Percentiles rank a stretch among this genome's conserved stretches.
These are phyloP conservation scores for Leishmania arabica DNA, from an alignment of 208 protist species.

Conservation along the genomic window DNA sequence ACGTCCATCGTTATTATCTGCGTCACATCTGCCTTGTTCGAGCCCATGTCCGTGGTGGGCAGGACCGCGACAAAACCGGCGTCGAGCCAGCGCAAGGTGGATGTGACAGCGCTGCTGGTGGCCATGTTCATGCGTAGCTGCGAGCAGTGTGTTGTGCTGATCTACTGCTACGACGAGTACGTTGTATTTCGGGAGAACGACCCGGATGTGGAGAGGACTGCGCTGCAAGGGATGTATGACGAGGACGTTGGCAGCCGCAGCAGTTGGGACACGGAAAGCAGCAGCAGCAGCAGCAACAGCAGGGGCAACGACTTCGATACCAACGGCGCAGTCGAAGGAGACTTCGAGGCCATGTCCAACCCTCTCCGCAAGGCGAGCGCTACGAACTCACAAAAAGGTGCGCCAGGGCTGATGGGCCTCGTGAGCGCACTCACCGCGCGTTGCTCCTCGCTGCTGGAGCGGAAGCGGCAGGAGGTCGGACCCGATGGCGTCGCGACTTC, in stretches of 20 bases:
- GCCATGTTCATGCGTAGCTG: constrained; percentile 89
- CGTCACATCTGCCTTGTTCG: constrained; percentile 34
- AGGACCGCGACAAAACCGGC: constrained; percentile 22
- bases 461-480: constrained; percentile 9
- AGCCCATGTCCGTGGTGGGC: constrained; percentile 31
- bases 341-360: neutral
- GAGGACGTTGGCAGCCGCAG: constrained; percentile 19
- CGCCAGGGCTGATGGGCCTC: constrained; percentile 20
- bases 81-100: constrained; percentile 59
- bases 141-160: constrained; percentile 78
- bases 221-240: neutral
- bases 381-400: neutral
- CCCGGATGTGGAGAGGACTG: constrained; percentile 14
- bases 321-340: neutral
- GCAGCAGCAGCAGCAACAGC: constrained; percentile 1
- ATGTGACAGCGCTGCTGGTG: constrained; percentile 78
- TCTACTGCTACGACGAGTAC: constrained; percentile 48
- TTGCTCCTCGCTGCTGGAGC: constrained; percentile 16
- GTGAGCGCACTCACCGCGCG: constrained; percentile 7
- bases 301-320: neutral
- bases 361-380: neutral
- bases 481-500: constrained; percentile 4
- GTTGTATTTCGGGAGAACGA: constrained; percentile 20
- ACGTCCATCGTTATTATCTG: constrained; percentile 85
- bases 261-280: neutral